phyloP scores from a whole-genome alignment of 2,329 filamentous ascomycete species.

The Neofusicoccum ribis region DNA sequence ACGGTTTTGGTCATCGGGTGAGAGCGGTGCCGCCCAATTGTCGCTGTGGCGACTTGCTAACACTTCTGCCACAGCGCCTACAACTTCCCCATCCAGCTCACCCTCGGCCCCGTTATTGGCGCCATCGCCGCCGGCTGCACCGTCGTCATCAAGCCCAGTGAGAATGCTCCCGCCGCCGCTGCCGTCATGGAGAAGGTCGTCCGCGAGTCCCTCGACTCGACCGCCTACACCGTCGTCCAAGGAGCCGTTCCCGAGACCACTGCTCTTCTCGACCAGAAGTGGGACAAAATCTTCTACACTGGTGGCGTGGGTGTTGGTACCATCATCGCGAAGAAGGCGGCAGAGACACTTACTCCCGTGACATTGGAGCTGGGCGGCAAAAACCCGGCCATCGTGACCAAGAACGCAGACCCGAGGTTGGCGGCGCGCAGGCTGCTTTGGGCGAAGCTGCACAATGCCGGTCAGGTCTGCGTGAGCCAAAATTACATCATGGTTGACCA shows the following conservation, averaged over 20 bases:
- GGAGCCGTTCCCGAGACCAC: constrained; percentile 79
- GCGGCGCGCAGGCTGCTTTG: constrained; percentile 84
- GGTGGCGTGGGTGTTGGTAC: constrained; percentile 72
- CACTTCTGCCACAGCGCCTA: constrained; percentile 61
- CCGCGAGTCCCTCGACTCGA: constrained; percentile 71
- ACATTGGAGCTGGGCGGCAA: constrained; percentile 85
- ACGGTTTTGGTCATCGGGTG: constrained; percentile 79
- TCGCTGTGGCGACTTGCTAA: background rate
- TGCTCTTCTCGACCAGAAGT: constrained; percentile 80
- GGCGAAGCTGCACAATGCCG: constrained; percentile 83
- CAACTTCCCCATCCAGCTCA: constrained; percentile 89
- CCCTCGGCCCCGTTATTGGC: constrained; percentile 76
- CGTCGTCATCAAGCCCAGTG: constrained; percentile 86
- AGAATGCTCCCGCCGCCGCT: constrained; percentile 73
- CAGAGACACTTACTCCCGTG: constrained; percentile 70
- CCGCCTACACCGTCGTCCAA: constrained; percentile 76
- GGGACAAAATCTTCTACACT: constrained; percentile 98
- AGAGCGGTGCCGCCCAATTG: constrained; percentile 23
- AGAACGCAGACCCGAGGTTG: constrained; percentile 74
- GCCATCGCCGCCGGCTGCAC: constrained; percentile 93
- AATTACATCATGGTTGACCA: constrained; percentile 89
- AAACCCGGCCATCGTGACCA: constrained; percentile 91
- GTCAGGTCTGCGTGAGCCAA: constrained; percentile 89
- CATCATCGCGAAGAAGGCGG: constrained; percentile 55
- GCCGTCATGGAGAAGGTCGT: constrained; percentile 79